Evolutionary conservation across 352 stramenopile species (phyloP), one percentile per base, ranked within the genome.

Genomic region (Globisporangium uncinulatum): DNA sequence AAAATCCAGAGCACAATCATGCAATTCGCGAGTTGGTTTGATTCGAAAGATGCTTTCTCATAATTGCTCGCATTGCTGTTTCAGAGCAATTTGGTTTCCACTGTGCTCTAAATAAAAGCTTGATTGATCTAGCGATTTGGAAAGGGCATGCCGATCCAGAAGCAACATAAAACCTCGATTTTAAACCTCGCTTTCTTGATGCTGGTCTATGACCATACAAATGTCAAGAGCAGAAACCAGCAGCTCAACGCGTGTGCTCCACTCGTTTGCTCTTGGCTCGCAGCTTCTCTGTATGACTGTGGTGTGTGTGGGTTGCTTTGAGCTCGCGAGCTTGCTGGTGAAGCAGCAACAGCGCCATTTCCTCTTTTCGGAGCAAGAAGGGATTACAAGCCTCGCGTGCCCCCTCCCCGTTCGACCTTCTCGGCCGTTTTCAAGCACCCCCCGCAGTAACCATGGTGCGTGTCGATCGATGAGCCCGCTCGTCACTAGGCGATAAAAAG

Each of bases 361-460:
- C 68, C 69, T 77, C 67, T 83, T 81, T 85, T 83, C 1, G 29
- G 11, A 54, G 21, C 51, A 48, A 51, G 60, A 37, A 37, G 10
- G 43, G 43, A 48, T 29, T 29, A 48, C 43, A 13, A 47, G 43
- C 43, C 59, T 65, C 55, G 59, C 54, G 44, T 54, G 47, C 48
- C 32, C 32, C 32, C 36, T 43, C 51, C 54, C 58, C 51, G n/a
- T n/a, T 56, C 58, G 61, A 51, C 65, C 56, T 56, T 62, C 59
- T 7, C 44, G 56, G 56, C 36, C 52, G 51, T 59, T 51, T 46
- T n/a, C 34, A 65, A 59, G 39, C 51, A 66, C 56, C 29, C 50
- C 56, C 58, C 68, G 49, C 66, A 80, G 70, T 68, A 77, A 79
- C 63, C 65, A 85, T 85, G 74, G 74, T 81, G 71, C 44, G 49